Evolutionary conservation across 495 filamentous ascomycete species (phyloP).

Genomic region (Penicillium lividum): DNA sequence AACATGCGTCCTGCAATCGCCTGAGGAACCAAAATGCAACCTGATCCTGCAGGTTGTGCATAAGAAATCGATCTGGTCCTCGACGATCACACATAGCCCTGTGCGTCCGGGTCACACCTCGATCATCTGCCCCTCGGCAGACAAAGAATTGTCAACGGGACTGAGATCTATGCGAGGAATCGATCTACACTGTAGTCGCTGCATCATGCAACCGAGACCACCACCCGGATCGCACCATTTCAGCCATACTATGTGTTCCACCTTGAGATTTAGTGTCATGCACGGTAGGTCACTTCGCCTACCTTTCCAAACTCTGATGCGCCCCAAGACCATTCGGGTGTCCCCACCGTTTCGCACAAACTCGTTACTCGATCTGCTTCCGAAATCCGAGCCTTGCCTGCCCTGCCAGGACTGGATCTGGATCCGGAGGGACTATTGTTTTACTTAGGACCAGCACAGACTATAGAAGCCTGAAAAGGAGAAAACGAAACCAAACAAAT

Average conservation of each 20-base stretch:
- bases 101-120: neutral
- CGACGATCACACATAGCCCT: conserved; percentile 2
- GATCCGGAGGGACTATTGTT: neutral
- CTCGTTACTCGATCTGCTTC: neutral
- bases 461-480: neutral
- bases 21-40: conserved; percentile 9
- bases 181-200: conserved; percentile 29
- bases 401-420: neutral
- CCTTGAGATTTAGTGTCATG: conserved; percentile 28
- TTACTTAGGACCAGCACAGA: neutral
- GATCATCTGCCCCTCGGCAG: neutral
- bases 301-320: conserved; percentile 10
- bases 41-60: conserved; percentile 2
- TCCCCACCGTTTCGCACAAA: neutral
- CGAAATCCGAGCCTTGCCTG: neutral
- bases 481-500: neutral
- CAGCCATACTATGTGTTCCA: conserved; percentile 30
- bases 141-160: conserved; percentile 24
- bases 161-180: conserved; percentile 25
- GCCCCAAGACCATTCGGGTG: neutral
- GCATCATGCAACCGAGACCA: conserved; percentile 21
- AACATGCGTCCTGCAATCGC: conserved; percentile 4
- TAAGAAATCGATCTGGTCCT: conserved; percentile 4
- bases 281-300: conserved; percentile 33
- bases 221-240: conserved; percentile 28